phyloP scores from a whole-genome alignment of 768 basidiomycete genomes.

The Amanita rimosa region DNA sequence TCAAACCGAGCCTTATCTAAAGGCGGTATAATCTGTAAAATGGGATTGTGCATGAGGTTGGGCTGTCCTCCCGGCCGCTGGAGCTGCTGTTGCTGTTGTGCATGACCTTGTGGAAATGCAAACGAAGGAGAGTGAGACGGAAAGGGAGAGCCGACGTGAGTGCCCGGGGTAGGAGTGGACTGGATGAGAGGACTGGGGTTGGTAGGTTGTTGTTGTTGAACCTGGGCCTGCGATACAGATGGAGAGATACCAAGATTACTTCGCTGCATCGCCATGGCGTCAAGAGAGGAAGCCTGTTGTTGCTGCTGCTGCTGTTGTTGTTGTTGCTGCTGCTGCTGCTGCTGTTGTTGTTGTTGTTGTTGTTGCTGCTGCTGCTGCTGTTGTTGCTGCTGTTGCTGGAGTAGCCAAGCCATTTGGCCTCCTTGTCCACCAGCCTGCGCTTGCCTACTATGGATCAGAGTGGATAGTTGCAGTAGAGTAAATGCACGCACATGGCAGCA shows the following conservation, averaged over 20 bases:
- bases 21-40: slow-evolving; percentile 19
- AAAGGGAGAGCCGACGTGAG: background rate
- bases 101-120: background rate
- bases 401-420: slow-evolving; percentile 4
- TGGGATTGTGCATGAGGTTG: background rate
- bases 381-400: slow-evolving; percentile 17
- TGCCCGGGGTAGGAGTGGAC: background rate
- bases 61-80: background rate
- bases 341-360: slow-evolving; percentile 18
- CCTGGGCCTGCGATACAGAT: slow-evolving; percentile 5
- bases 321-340: slow-evolving; percentile 15
- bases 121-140: background rate
- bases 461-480: background rate
- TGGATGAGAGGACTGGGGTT: slow-evolving; percentile 5
- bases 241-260: background rate
- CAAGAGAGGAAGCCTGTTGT: slow-evolving; percentile 7
- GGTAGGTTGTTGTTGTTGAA: slow-evolving; percentile 14
- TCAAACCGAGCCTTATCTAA: slow-evolving; percentile 46
- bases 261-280: slow-evolving; percentile 2
- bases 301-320: slow-evolving; percentile 6
- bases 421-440: background rate
- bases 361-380: slow-evolving; percentile 18
- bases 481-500: background rate
- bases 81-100: slow-evolving; percentile 3
- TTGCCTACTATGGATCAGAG: slow-evolving; percentile 1